These are phyloP conservation scores for Fusarium humuli DNA, from an alignment of 2,329 filamentous ascomycete genomes.

Conservation along the genomic window DNA sequence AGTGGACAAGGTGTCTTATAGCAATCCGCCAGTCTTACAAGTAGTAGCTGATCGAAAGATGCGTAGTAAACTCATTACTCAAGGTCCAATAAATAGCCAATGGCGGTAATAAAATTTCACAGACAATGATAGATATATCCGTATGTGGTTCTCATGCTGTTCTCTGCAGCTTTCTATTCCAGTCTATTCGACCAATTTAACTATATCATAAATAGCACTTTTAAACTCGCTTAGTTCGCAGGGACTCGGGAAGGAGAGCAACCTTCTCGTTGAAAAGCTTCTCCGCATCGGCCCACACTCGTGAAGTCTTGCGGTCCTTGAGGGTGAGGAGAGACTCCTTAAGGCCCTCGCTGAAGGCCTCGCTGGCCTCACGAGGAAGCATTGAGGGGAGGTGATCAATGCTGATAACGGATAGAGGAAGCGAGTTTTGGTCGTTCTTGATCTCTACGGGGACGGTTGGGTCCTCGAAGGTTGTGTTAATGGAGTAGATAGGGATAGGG, in stretches of 20 bases:
- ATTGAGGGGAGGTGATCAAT: conserved; percentile 89
- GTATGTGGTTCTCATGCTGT: not conserved
- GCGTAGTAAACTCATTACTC: no score
- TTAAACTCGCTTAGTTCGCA: conserved; percentile 42
- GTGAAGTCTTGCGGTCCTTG: conserved; percentile 76
- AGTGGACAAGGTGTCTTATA: no score
- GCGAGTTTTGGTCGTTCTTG: conserved; percentile 61
- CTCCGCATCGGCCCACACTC: conserved; percentile 88
- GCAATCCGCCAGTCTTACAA: no score
- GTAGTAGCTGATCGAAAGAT: no score
- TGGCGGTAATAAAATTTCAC: not conserved
- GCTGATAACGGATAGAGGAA: conserved; percentile 81
- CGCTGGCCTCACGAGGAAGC: conserved; percentile 85
- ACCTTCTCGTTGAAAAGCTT: conserved; percentile 88
- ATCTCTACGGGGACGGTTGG: conserved; percentile 83
- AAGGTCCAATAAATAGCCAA: no score
- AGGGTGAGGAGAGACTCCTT: conserved; percentile 81
- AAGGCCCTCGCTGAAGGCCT: conserved; percentile 83
- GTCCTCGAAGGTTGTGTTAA: conserved; percentile 87
- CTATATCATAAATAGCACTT: conserved; percentile 13
- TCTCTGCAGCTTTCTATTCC: conserved; percentile 27
- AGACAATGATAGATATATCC: not conserved
- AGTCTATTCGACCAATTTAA: conserved; percentile 25
- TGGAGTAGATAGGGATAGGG: conserved; percentile 80
- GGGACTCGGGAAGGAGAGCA: conserved; percentile 40